Percentiles rank a stretch among this genome's conserved stretches.
Evolutionary conservation across 1,139 yeast genomes (phyloP).

Genomic region (Geotrichum candidum): DNA sequence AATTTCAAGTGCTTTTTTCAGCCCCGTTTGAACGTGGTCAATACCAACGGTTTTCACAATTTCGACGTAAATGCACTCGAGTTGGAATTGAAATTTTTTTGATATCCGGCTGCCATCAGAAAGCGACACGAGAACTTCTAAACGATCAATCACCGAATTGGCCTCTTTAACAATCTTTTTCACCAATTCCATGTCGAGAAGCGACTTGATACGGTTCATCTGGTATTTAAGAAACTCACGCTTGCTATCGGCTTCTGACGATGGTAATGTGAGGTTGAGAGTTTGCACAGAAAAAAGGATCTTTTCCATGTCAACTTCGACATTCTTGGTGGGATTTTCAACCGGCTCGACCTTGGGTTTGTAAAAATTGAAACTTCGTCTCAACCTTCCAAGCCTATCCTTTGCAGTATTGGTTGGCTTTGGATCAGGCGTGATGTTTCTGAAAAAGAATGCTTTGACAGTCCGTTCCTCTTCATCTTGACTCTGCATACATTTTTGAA

Average conservation of each 20-base stretch:
- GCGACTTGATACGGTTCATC: constrained; percentile 37
- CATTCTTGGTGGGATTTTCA: not conserved
- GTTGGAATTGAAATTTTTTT: constrained; percentile 33
- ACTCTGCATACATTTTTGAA: not conserved
- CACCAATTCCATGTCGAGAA: constrained; percentile 41
- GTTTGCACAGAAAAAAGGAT: constrained; percentile 7
- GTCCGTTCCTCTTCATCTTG: constrained; percentile 4
- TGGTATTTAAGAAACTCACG: constrained; percentile 40
- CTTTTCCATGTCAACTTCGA: constrained; percentile 1
- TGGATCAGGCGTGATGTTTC: not conserved
- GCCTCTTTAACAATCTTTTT: constrained; percentile 37
- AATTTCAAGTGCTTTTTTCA: constrained; percentile 67
- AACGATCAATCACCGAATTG: constrained; percentile 32
- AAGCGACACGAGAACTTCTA: not conserved
- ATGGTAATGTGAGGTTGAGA: constrained; percentile 26
- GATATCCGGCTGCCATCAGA: constrained; percentile 12
- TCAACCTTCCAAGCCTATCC: not conserved
- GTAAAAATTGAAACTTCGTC: not conserved
- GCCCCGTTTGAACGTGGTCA: constrained; percentile 72
- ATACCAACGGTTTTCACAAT: constrained; percentile 58
- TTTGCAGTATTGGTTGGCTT: not conserved
- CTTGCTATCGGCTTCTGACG: constrained; percentile 42
- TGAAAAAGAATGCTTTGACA: constrained; percentile 33
- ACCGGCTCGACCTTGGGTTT: not conserved
- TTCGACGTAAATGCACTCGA: constrained; percentile 58